Percentiles rank a stretch among this genome's conserved stretches.
These are phyloP conservation scores for Adenanthera pavonina DNA, from an alignment of 306 rosid species.

Conservation along the genomic window DNA sequence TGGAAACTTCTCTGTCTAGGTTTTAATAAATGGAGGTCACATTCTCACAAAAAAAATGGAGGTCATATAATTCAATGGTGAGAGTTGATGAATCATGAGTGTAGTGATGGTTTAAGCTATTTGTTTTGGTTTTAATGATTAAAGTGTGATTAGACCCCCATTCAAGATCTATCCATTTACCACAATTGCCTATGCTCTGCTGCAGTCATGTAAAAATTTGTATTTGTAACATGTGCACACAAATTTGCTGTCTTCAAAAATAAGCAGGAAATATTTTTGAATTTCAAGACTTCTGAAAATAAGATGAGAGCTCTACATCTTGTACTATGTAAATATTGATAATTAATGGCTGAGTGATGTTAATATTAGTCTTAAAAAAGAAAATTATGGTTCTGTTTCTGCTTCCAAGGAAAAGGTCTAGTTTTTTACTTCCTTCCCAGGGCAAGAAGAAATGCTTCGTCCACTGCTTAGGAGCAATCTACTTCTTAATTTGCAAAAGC, in stretches of 20 bases:
- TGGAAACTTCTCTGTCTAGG: neutral
- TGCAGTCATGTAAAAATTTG: neutral
- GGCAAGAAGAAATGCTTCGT: neutral
- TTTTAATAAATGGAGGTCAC: slow-evolving; percentile 1
- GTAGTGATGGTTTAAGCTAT: neutral
- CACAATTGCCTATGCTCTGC: neutral
- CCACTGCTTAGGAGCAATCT: neutral
- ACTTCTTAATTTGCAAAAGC: neutral
- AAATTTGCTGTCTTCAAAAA: neutral
- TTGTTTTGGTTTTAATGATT: neutral
- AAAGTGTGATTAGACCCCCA: neutral
- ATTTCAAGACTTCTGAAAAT: neutral
- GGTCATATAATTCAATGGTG: neutral
- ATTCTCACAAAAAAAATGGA: neutral
- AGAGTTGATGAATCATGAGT: neutral
- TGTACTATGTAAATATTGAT: neutral
- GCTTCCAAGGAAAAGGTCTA: neutral
- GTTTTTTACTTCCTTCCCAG: neutral
- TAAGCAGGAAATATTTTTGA: neutral
- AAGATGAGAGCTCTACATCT: neutral
- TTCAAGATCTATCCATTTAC: neutral
- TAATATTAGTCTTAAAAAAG: neutral
- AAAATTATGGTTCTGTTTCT: neutral
- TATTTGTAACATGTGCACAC: neutral
- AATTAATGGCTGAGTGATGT: neutral